These are phyloP conservation scores for Candida hispaniensis DNA, from an alignment of 805 yeast species.

Conservation along the genomic window DNA sequence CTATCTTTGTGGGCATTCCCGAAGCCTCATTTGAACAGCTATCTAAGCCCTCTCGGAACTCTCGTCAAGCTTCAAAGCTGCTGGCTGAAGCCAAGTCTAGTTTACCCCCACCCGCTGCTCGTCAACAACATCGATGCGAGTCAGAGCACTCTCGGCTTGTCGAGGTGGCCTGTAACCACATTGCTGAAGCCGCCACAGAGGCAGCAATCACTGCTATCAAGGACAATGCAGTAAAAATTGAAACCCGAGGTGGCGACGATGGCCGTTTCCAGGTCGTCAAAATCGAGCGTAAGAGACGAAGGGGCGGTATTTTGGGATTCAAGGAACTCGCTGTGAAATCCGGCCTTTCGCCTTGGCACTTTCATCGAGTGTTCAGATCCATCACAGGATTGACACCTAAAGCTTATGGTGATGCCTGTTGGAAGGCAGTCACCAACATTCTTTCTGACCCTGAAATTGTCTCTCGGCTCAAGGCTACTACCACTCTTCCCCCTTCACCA, in stretches of 20 bases:
- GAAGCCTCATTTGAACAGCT: constrained; percentile 2
- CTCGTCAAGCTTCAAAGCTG: constrained; percentile 4
- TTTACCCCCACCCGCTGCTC: constrained; percentile 2
- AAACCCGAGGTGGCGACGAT: no score
- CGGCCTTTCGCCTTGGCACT: constrained; percentile 83
- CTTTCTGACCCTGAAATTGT: constrained; percentile 14
- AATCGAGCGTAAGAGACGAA: constrained; percentile 27
- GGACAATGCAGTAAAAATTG: constrained; percentile 21
- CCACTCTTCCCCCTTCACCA: no score
- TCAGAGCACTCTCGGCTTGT: constrained; percentile 59
- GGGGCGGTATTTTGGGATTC: constrained; percentile 41
- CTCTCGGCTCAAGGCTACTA: constrained; percentile 11
- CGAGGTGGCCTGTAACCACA: constrained; percentile 71
- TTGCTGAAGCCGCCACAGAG: constrained; percentile 65
- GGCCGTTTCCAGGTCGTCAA: constrained; percentile 17
- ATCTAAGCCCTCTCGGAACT: constrained; percentile 3
- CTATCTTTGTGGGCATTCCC: no score
- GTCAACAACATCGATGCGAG: constrained; percentile 38
- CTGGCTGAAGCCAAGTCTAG: constrained; percentile 14
- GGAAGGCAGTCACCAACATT: constrained; percentile 26
- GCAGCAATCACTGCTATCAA: constrained; percentile 29
- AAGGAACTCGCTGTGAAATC: constrained; percentile 80
- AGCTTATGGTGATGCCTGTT: constrained; percentile 78
- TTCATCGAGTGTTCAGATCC: constrained; percentile 79
- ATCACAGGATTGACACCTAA: constrained; percentile 83